A percentile compares a stretch with the other conserved stretches of the same genome.
phyloP scores from a whole-genome alignment of 2,329 filamentous ascomycete genomes.

The Fusarium caatingaense region DNA sequence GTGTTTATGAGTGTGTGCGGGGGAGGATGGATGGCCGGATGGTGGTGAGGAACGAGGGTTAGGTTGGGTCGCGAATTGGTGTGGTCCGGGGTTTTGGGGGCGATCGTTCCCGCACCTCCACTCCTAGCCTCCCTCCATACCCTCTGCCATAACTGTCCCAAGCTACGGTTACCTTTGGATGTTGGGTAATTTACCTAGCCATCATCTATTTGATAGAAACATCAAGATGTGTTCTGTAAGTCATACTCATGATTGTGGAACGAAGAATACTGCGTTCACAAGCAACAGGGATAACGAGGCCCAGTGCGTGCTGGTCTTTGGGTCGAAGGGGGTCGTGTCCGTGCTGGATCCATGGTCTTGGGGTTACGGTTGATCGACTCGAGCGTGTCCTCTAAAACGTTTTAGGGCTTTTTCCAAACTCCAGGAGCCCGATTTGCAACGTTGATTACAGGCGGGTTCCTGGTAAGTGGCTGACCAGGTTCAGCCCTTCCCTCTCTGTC shows the following conservation, averaged over 20 bases:
- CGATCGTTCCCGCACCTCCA: slow-evolving; percentile 52
- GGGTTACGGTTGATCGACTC: slow-evolving; percentile 20
- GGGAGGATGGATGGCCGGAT: slow-evolving; percentile 16
- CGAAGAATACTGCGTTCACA: slow-evolving; percentile 11
- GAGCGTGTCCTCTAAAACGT: slow-evolving; percentile 1
- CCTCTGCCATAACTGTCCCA: not conserved
- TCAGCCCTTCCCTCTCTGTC: slow-evolving; percentile 10
- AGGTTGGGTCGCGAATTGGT: slow-evolving; percentile 36
- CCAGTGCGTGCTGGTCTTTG: not conserved
- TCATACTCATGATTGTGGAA: not conserved
- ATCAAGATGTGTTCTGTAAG: not conserved
- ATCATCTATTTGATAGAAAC: not conserved
- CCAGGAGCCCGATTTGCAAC: slow-evolving; percentile 8
- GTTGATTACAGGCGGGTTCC: slow-evolving; percentile 5
- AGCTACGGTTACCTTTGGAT: slow-evolving; percentile 1
- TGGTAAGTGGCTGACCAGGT: slow-evolving; percentile 7
- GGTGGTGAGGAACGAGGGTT: slow-evolving; percentile 28
- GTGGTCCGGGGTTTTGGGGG: slow-evolving; percentile 47
- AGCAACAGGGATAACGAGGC: slow-evolving; percentile 11
- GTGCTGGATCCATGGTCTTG: slow-evolving; percentile 11
- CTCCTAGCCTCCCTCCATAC: slow-evolving; percentile 15
- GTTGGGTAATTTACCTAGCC: not conserved
- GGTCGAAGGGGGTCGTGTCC: slow-evolving; percentile 17
- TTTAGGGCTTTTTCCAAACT: slow-evolving; percentile 1
- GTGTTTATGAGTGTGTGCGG: slow-evolving; percentile 29